Percentiles rank a stretch among this genome's conserved stretches.
phyloP scores from a whole-genome alignment of 257 asterid species.

The Nemophila menziesii region DNA sequence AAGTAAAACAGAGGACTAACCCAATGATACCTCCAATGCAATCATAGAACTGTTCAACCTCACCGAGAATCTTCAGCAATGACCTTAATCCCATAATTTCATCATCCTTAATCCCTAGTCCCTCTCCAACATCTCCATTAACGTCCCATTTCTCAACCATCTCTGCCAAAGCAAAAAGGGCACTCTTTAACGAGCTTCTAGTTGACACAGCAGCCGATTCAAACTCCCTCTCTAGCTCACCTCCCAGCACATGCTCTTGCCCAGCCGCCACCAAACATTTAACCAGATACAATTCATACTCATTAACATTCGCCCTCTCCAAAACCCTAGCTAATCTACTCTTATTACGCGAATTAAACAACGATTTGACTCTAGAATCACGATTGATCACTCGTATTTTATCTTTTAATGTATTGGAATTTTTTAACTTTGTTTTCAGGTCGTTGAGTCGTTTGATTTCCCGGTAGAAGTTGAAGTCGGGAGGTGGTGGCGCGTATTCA shows the following conservation, averaged over 20 bases:
- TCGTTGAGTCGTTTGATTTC: constrained; percentile 55
- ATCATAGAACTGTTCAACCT: constrained; percentile 78
- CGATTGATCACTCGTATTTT: constrained; percentile 32
- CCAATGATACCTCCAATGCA: constrained; percentile 96
- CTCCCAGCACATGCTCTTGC: constrained; percentile 58
- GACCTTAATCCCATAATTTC: constrained; percentile 46
- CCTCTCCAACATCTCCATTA: constrained; percentile 16
- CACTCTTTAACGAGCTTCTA: constrained; percentile 46
- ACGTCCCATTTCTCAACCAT: constrained; percentile 81
- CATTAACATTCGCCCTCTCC: constrained; percentile 38
- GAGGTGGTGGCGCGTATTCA: constrained; percentile 60
- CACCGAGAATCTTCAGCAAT: constrained; percentile 63
- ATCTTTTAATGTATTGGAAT: constrained; percentile 34
- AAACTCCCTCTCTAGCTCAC: constrained; percentile 23
- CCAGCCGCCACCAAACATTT: constrained; percentile 86
- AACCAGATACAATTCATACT: constrained; percentile 49
- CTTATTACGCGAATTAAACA: constrained; percentile 26
- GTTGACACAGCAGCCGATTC: constrained; percentile 13
- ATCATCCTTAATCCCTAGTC: constrained; percentile 23
- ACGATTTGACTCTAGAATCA: constrained; percentile 54
- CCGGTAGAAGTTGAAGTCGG: constrained; percentile 43
- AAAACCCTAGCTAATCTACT: constrained; percentile 27
- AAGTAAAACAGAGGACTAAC: constrained; percentile 32
- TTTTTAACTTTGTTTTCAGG: constrained; percentile 29
- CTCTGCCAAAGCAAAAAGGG: constrained; percentile 68